A percentile compares a stretch with the other conserved stretches of the same genome.
Evolutionary conservation across 495 filamentous ascomycete species (phyloP).

Genomic region (Penicillium psychrofluorescens): DNA sequence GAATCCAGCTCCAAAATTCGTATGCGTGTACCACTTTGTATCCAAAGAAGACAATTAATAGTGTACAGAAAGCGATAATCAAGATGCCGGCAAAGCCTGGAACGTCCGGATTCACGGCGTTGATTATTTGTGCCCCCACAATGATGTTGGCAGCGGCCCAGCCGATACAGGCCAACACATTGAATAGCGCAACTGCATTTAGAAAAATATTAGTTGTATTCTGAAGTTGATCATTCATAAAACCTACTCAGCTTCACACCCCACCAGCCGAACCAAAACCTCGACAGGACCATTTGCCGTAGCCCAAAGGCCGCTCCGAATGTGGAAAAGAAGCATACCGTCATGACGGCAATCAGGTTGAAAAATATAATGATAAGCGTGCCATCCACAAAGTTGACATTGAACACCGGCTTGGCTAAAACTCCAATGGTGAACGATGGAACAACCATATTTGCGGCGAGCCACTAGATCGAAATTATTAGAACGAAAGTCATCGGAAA

Average conservation of each 20-base stretch:
- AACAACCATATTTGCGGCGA: conserved; percentile 79
- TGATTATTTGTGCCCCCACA: conserved; percentile 71
- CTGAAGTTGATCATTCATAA: not conserved
- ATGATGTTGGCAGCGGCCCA: conserved; percentile 76
- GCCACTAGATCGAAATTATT: conserved; percentile 48
- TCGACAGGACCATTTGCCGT: conserved; percentile 79
- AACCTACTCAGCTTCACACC: conserved; percentile 63
- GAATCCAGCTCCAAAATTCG: conserved; percentile 75
- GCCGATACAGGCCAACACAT: conserved; percentile 68
- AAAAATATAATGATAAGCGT: conserved; percentile 70
- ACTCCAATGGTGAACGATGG: conserved; percentile 76
- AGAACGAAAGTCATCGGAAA: no score
- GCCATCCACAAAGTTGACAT: conserved; percentile 66
- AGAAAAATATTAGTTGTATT: conserved; percentile 3
- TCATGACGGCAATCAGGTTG: conserved; percentile 66
- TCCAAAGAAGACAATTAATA: conserved; percentile 65
- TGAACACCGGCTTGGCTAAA: conserved; percentile 56
- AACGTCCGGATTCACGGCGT: conserved; percentile 64
- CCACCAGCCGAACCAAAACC: conserved; percentile 74
- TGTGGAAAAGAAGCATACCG: conserved; percentile 73
- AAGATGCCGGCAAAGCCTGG: conserved; percentile 73
- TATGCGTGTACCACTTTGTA: conserved; percentile 75
- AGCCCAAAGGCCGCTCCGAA: conserved; percentile 74
- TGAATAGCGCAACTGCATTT: conserved; percentile 57
- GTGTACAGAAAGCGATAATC: conserved; percentile 64